phyloP scores from a whole-genome alignment of 2,329 filamentous ascomycete species.

The Penicillium expansum region DNA sequence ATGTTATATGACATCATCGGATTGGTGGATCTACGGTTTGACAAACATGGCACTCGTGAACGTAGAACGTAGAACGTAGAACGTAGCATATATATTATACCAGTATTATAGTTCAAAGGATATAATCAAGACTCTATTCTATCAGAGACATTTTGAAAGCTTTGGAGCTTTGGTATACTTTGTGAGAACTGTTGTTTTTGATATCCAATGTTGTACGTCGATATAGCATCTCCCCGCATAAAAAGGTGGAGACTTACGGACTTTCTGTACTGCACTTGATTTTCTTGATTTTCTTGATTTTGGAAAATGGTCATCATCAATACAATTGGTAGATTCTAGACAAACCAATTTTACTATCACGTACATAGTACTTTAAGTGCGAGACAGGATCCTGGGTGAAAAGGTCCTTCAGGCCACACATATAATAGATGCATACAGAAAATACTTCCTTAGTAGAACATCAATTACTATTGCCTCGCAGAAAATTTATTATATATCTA shows the following conservation, averaged over 20 bases:
- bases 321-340: no score
- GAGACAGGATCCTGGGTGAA: background rate
- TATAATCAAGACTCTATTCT: background rate
- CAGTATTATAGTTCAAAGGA: background rate
- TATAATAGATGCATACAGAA: no score
- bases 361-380: background rate
- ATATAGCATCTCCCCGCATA: background rate
- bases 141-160: no score
- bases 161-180: background rate
- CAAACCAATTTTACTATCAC: background rate
- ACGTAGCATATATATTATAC: no score
- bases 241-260: background rate
- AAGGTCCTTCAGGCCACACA: no score
- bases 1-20: constrained; percentile 6
- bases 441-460: no score
- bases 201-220: background rate
- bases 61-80: no score
- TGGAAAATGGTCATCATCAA: background rate
- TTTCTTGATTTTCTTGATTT: background rate
- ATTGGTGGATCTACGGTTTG: background rate
- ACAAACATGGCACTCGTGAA: background rate
- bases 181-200: background rate
- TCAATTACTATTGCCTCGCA: no score
- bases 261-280: background rate
- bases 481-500: no score